A percentile compares a stretch with the other conserved stretches of the same genome.
phyloP scores from a whole-genome alignment of 192 early-diverging fungal species.

The Podila minutissima region DNA sequence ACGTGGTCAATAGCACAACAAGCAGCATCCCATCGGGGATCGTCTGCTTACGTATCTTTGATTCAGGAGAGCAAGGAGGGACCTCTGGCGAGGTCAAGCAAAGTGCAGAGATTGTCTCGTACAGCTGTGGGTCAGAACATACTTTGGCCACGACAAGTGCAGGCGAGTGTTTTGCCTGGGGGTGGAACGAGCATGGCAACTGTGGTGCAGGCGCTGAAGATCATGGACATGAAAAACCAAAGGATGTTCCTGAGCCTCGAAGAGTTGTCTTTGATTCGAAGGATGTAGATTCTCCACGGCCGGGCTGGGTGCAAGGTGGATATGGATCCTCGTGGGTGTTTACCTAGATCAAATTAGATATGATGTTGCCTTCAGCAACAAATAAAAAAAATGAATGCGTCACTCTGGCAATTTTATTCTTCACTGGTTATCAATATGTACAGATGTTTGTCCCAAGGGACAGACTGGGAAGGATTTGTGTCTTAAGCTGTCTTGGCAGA shows the following conservation, averaged over 20 bases:
- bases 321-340: constrained; percentile 47
- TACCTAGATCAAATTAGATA: not conserved
- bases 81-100: not conserved
- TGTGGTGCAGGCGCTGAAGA: constrained; percentile 66
- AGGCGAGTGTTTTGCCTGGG: constrained; percentile 74
- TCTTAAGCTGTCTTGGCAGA: constrained; percentile 9
- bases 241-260: constrained; percentile 26
- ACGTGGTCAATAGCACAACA: not conserved
- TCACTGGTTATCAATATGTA: no score
- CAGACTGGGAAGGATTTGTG: not conserved
- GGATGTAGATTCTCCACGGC: not conserved
- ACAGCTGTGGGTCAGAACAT: constrained; percentile 84
- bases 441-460: not conserved
- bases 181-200: constrained; percentile 97
- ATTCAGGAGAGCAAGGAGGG: not conserved
- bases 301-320: constrained; percentile 32
- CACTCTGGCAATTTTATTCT: not conserved
- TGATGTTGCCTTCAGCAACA: not conserved
- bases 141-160: constrained; percentile 59
- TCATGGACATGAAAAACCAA: constrained; percentile 1
- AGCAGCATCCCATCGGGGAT: not conserved
- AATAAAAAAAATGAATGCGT: not conserved
- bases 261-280: not conserved
- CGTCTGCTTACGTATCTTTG: constrained; percentile 11
- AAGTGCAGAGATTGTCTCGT: constrained; percentile 20